Conservation (phyloP, 352 stramenopile species). For the Globisporangium solare region DNA sequence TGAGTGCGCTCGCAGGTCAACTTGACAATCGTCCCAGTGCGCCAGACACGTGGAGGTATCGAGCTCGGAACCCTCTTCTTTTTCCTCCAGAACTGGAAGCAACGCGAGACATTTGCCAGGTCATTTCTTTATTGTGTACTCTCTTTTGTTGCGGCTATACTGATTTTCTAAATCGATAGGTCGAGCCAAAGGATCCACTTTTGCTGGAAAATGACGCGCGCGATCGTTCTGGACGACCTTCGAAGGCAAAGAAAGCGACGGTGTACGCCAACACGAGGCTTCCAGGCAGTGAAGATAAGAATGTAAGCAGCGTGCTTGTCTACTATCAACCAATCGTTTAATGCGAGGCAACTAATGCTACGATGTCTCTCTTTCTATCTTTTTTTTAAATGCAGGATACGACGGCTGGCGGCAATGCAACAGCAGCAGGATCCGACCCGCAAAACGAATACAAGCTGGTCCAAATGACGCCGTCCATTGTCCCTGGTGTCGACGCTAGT, state of each 20-base stretch:
- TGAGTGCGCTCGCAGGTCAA: constrained; percentile 26
- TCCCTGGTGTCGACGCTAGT: constrained; percentile 62
- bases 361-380: too few relatives aligned
- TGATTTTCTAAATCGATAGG: constrained; percentile 8
- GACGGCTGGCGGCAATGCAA: not conserved
- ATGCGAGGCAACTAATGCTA: too few relatives aligned
- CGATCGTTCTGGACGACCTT: constrained; percentile 17
- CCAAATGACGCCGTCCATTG: constrained; percentile 76
- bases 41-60: constrained; percentile 73
- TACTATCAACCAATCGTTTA: too few relatives aligned
- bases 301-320: constrained; percentile 15
- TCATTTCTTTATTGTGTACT: constrained; percentile 7
- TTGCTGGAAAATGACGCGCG: constrained; percentile 44
- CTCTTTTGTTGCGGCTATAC: too few relatives aligned
- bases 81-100: constrained; percentile 67
- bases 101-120: constrained; percentile 57
- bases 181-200: constrained; percentile 17
- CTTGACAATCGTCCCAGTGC: constrained; percentile 56
- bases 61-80: constrained; percentile 66
- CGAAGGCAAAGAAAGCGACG: constrained; percentile 36
- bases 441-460: constrained; percentile 45
- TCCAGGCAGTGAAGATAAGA: constrained; percentile 11
- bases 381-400: constrained; percentile 6
- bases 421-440: constrained; percentile 4
- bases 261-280: constrained; percentile 81